Evolutionary conservation across 2,329 filamentous ascomycete species (phyloP).

Genomic region (Sordariomycetes sp.): DNA sequence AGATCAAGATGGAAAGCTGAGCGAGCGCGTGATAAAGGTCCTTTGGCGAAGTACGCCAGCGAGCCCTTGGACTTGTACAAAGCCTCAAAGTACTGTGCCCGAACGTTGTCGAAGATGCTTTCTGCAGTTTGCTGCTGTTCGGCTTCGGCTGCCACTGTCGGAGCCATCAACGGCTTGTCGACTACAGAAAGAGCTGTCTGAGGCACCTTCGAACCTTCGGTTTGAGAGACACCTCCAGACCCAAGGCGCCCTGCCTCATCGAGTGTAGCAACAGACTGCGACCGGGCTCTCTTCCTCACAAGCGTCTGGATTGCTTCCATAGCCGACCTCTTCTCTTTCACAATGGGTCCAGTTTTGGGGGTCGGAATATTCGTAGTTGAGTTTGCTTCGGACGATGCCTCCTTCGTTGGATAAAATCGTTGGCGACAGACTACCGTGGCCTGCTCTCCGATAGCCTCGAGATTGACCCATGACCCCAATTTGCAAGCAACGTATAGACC

Average conservation of each 20-base stretch:
- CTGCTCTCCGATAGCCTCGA: constrained; percentile 39
- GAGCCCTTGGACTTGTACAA: constrained; percentile 63
- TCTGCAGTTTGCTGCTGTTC: constrained; percentile 32
- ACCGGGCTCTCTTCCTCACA: constrained; percentile 41
- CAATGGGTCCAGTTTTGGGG: constrained; percentile 33
- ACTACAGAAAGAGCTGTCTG: background rate
- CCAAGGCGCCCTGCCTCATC: constrained; percentile 10
- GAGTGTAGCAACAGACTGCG: constrained; percentile 30
- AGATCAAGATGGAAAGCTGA: constrained; percentile 59
- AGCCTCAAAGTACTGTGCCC: constrained; percentile 48
- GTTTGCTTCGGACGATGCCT: constrained; percentile 3
- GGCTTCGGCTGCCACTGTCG: background rate
- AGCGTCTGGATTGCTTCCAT: constrained; percentile 56
- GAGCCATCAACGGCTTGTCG: background rate
- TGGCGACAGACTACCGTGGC: constrained; percentile 31
- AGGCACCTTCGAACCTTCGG: background rate
- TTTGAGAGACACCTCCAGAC: background rate
- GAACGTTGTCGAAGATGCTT: constrained; percentile 48
- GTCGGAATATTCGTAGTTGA: constrained; percentile 7
- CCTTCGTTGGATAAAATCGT: constrained; percentile 14
- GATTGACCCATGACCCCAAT: constrained; percentile 56
- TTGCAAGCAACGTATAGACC: constrained; percentile 60
- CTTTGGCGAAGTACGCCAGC: constrained; percentile 76
- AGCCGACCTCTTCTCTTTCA: constrained; percentile 46
- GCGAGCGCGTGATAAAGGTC: constrained; percentile 65